A percentile compares a stretch with the other conserved stretches of the same genome.
phyloP scores from a whole-genome alignment of 306 rosid species.

The Quercus rubra region DNA sequence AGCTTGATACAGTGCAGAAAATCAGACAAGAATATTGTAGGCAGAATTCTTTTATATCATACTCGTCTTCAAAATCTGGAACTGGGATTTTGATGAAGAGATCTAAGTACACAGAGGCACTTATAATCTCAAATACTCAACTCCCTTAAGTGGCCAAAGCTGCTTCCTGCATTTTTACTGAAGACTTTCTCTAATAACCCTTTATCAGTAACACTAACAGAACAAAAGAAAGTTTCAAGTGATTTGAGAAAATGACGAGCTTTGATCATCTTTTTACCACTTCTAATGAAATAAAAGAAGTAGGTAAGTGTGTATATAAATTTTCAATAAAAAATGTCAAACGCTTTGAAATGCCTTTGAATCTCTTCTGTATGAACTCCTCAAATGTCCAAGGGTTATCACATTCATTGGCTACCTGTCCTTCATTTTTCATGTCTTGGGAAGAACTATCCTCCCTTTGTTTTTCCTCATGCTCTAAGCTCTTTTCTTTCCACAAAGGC shows the following conservation, averaged over 20 bases:
- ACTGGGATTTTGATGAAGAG: slow-evolving; percentile 22
- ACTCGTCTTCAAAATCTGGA: background rate
- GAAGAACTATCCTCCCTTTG: background rate
- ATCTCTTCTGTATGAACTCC: slow-evolving; percentile 16
- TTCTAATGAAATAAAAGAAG: slow-evolving; percentile 33
- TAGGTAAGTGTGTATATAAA: slow-evolving; percentile 44
- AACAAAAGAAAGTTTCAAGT: slow-evolving; percentile 5
- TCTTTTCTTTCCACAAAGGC: background rate
- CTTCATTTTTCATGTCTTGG: background rate
- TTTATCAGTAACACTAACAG: background rate
- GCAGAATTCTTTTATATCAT: slow-evolving; percentile 26
- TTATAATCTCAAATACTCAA: background rate
- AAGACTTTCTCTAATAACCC: slow-evolving; percentile 4
- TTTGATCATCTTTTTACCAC: slow-evolving; percentile 19
- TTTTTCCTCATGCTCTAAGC: background rate
- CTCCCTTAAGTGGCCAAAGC: background rate
- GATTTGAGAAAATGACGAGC: slow-evolving; percentile 27
- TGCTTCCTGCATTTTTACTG: background rate
- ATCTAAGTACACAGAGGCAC: slow-evolving; percentile 16
- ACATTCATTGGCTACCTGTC: background rate
- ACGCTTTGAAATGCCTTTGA: background rate
- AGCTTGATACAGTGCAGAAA: slow-evolving; percentile 46
- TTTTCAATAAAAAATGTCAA: slow-evolving; percentile 8
- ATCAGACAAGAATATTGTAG: slow-evolving; percentile 35
- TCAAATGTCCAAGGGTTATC: slow-evolving; percentile 17